Evolutionary conservation across 1,139 yeast species (phyloP), one percentile per base, ranked within the genome.

Genomic region (Yamadazyma sp.): DNA sequence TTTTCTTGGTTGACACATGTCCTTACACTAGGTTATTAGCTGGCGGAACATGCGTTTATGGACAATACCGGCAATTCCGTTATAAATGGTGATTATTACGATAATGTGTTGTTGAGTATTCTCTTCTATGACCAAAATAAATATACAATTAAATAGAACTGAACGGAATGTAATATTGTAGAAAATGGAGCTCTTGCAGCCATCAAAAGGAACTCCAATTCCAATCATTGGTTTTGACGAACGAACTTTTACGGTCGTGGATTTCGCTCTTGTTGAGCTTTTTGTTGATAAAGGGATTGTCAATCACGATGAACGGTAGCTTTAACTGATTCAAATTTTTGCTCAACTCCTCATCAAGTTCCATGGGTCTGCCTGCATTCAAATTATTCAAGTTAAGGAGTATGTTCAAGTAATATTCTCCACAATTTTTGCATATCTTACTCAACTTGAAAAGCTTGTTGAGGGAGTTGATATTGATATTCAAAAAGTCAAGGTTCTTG

Each of bases 201-300:
- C 25, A 9, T 49, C 47, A 70, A 46, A 70, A 70, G 3, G 74
- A 67, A 47, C 74, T 68, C 76, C 76, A 70, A 23, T 63, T 64
- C 76, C 76, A 70, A 48, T 70, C 76, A 20, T 62, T 23, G 48
- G 49, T 46, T 17, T 37, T 40, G 23, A 35, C 39, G 14, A 48
- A 33, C 15, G 46, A 43, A 30, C 33, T 41, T 18, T 41, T 39
- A 20, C 45, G 38, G 24, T 45, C 44, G 12, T 33, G 25, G 7
- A 21, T 18, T n/a, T 31, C 37, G 12, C 20, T 28, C 3, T 27
- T 26, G 16, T 34, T 29, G 8, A 31, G 14, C 26, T 42, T 40
- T 27, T 41, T 43, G 33, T 34, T 50, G 9, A 62, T 40, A 44
- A 59, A 67, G 3, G 74, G 73, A 47, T 70, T 70, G 41, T 70